Conservation (phyloP, 140 eudicot genomes). For the Ambrosia hybrid region DNA sequence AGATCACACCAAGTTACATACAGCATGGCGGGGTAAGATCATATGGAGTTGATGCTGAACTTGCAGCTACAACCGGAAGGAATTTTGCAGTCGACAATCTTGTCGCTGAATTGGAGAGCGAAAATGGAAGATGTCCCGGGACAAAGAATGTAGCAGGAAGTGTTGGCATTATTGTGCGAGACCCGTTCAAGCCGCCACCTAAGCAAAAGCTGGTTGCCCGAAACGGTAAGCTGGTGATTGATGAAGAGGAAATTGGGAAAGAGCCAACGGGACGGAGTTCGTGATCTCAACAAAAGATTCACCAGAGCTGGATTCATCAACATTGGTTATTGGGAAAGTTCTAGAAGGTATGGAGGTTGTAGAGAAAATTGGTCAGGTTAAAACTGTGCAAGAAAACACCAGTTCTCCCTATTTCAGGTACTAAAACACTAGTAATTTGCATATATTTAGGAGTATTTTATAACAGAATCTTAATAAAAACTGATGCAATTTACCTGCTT, state of each 20-base stretch:
- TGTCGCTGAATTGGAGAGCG: conserved; percentile 57
- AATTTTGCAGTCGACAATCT: conserved; percentile 53
- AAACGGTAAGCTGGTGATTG: conserved; percentile 79
- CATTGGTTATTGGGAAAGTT: conserved; percentile 80
- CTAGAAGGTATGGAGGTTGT: conserved; percentile 89
- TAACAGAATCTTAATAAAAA: background rate
- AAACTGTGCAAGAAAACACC: conserved; percentile 91
- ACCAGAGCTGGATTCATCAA: conserved; percentile 72
- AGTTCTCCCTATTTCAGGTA: conserved; percentile 98
- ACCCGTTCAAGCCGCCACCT: conserved; percentile 91
- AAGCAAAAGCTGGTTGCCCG: conserved; percentile 85
- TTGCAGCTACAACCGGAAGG: conserved; percentile 65
- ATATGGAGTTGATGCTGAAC: conserved; percentile 82
- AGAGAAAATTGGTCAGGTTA: conserved; percentile 63
- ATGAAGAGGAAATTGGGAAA: conserved; percentile 74
- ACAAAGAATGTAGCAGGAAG: conserved; percentile 73
- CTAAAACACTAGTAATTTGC: conserved; percentile 5
- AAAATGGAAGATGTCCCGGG: conserved; percentile 48
- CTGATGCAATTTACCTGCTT: conserved; percentile 8
- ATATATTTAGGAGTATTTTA: background rate
- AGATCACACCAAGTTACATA: conserved; percentile 75
- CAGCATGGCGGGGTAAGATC: conserved; percentile 97
- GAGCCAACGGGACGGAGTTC: conserved; percentile 88
- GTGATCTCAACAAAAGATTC: conserved; percentile 70
- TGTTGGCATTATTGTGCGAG: conserved; percentile 75